These are phyloP conservation scores for Carex sylvatica DNA, from an alignment of 202 grass and related monocot species.

Conservation along the genomic window DNA sequence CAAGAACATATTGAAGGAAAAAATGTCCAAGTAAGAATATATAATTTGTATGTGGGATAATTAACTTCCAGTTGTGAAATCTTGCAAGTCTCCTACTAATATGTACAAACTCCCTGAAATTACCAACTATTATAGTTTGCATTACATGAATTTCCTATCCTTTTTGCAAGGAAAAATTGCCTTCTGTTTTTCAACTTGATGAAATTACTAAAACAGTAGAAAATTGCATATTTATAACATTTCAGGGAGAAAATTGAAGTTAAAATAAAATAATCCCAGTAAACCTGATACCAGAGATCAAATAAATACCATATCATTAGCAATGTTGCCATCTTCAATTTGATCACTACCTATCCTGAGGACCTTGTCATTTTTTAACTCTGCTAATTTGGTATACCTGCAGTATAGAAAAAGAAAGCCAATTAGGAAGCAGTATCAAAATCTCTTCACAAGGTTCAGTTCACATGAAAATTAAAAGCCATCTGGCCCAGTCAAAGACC, in stretches of 20 bases:
- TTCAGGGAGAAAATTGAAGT: background rate
- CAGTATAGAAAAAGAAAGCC: conserved; percentile 10
- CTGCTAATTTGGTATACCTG: conserved; percentile 96
- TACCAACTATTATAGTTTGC: background rate
- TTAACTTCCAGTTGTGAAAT: background rate
- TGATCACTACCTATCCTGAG: conserved; percentile 55
- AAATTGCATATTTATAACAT: background rate
- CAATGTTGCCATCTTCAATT: conserved; percentile 66
- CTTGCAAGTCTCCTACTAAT: background rate
- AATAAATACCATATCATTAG: conserved; percentile 86
- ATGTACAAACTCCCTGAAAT: background rate
- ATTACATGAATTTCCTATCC: background rate
- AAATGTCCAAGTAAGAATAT: conserved; percentile 1
- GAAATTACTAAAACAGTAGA: conserved; percentile 7
- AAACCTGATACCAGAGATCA: conserved; percentile 15
- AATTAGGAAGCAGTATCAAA: background rate
- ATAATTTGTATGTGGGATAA: background rate
- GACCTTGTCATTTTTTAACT: conserved; percentile 85
- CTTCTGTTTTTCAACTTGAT: background rate
- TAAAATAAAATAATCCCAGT: conserved; percentile 9
- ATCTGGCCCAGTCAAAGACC: background rate
- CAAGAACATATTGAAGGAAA: background rate
- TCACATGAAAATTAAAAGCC: background rate
- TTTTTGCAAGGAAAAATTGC: background rate
- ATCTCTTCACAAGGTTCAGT: background rate